Percentiles rank a stretch among this genome's conserved stretches.
Evolutionary conservation across 805 yeast species (phyloP).

Genomic region (Diddensiella transvaalensis): DNA sequence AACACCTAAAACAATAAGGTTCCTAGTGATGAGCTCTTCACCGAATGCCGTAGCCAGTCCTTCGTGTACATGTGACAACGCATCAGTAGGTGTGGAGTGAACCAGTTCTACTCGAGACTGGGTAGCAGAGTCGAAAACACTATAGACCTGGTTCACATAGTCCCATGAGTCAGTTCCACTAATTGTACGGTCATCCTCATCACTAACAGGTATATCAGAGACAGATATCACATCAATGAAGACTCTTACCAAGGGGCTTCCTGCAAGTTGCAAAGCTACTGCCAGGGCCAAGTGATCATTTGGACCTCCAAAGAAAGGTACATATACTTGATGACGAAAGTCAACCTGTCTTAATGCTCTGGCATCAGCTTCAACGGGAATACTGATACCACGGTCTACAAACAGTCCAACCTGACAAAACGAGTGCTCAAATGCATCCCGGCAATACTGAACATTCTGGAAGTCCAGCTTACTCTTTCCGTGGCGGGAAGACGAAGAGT

Average conservation of each 20-base stretch:
- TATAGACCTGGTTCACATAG: not conserved
- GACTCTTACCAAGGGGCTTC: slow-evolving; percentile 13
- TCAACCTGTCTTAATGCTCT: not conserved
- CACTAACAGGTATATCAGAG: not conserved
- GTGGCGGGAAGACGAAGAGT: not conserved
- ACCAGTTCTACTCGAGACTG: not conserved
- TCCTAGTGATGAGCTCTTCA: not conserved
- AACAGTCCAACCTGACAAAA: slow-evolving; percentile 17
- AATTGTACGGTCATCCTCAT: slow-evolving; percentile 11
- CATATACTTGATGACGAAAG: slow-evolving; percentile 12
- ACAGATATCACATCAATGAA: slow-evolving; percentile 14
- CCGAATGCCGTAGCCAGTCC: not conserved
- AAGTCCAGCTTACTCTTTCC: not conserved
- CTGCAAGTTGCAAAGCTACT: slow-evolving; percentile 19
- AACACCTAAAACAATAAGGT: not conserved
- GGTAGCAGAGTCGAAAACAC: not conserved
- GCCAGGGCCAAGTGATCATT: slow-evolving; percentile 18
- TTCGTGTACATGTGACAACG: not conserved
- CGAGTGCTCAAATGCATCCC: slow-evolving; percentile 9
- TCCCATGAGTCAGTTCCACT: slow-evolving; percentile 13
- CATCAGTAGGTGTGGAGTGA: slow-evolving; percentile 1
- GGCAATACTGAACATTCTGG: slow-evolving; percentile 3
- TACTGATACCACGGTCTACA: slow-evolving; percentile 20
- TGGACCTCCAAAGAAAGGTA: slow-evolving; percentile 18
- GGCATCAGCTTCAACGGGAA: slow-evolving; percentile 7